Evolutionary conservation across 2,329 filamentous ascomycete genomes (phyloP), one percentile per base, ranked within the genome.

Genomic region (Sclerotinia glacialis): DNA sequence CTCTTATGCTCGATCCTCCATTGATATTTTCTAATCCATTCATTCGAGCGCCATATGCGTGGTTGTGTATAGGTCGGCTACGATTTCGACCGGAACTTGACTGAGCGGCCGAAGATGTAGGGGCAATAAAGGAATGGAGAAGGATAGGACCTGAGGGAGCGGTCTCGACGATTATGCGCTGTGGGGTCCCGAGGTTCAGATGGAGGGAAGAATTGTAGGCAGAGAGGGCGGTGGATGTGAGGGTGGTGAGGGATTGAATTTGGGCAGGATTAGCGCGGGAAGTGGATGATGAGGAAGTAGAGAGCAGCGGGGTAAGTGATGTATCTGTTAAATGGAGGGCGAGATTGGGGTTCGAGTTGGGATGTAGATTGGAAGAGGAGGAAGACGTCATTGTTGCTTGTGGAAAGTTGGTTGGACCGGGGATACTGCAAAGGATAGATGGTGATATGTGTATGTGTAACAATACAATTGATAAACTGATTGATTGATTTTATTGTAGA

Each of bases 141-240:
- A 79, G 64, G 5, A 79, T 65, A 8, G 79, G 76, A 0, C 79
- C 79, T 5, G 71, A 67, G 58, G 70, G 72, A 0, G 77, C 78
- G 73, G 84, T 83, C 74, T 87, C 85, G 73, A 87, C 81, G 76
- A 87, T 83, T 69, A 88, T 80, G 74, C 85, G 83, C 72, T 83
- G 79, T 3, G 85, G 83, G 8, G 74, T 72, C 70, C 85, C 85
- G 53, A 86, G 79, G 56, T 80, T 81, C 8, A 87, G 79, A 60
- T 85, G 82, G 44, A 78, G 77, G 6, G 83, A 82, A 59, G 84
- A 79, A 55, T 84, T 82, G 72, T 84, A 82, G 16, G 83, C 82
- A 67, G 79, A 80, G 31, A 87, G 79, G 21, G 85, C 83, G 60
- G 81, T 80, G 55, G 80, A 79, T 42, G 85, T 80, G 52, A 88